Percentiles rank a stretch among this genome's conserved stretches.
Evolutionary conservation across 345 rosid genomes (phyloP).

Genomic region (Barbarea vulgaris): DNA sequence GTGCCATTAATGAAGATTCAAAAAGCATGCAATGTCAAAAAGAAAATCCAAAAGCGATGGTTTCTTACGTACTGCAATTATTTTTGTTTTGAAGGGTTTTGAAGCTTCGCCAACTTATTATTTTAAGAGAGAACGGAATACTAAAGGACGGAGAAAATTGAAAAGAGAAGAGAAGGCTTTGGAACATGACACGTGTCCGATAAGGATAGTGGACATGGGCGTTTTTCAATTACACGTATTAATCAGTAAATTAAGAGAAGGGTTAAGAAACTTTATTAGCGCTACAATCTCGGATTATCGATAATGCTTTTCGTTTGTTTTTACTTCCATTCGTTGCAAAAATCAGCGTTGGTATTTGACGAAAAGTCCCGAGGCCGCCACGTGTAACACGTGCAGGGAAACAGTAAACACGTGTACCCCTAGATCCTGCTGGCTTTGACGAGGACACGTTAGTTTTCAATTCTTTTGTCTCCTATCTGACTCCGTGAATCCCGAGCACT

Average conservation of each 20-base stretch:
- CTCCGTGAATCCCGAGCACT: conserved; percentile 35
- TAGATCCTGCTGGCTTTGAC: conserved; percentile 37
- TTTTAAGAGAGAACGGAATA: conserved; percentile 7
- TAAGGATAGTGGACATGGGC: conserved; percentile 15
- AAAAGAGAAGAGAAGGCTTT: conserved; percentile 11
- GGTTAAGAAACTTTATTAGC: conserved; percentile 35
- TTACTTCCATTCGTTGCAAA: conserved; percentile 19
- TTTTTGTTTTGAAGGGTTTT: not conserved
- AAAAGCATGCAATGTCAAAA: conserved; percentile 12
- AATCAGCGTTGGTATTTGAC: conserved; percentile 34
- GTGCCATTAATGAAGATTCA: conserved; percentile 21
- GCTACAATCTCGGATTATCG: conserved; percentile 45
- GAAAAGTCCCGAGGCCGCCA: conserved; percentile 1
- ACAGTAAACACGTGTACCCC: conserved; percentile 28
- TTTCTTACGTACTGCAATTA: not conserved
- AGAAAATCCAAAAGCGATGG: not conserved
- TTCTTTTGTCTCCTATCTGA: conserved; percentile 1
- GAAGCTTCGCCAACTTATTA: conserved; percentile 5
- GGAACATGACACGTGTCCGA: conserved; percentile 50
- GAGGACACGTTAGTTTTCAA: conserved; percentile 31
- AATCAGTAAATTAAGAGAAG: conserved; percentile 7
- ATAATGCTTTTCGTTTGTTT: conserved; percentile 15
- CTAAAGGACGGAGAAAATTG: not conserved
- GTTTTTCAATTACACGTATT: conserved; percentile 46
- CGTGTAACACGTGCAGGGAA: conserved; percentile 20